Conservation (phyloP, 2,329 filamentous ascomycete species). For the Trichoderma citrinoviride region DNA sequence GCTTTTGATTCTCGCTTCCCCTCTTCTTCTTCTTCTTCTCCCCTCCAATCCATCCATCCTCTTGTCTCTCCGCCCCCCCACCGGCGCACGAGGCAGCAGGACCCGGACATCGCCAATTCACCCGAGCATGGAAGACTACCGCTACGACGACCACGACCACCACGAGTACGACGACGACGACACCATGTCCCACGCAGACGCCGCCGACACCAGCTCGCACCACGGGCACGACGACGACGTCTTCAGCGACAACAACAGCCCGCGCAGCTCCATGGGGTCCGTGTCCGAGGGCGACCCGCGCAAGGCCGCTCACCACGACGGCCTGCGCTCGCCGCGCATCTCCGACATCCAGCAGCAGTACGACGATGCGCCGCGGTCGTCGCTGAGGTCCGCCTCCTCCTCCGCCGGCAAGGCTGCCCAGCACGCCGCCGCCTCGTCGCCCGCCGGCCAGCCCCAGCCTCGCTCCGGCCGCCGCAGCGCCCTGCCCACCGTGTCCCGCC, state of each 20-base stretch:
- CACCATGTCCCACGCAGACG: constrained; percentile 21
- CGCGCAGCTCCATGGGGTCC: constrained; percentile 56
- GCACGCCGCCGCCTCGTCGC: constrained; percentile 62
- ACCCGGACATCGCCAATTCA: constrained; percentile 48
- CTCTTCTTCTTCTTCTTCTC: constrained; percentile 23
- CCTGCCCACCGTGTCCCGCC: constrained; percentile 51
- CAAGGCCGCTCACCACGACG: constrained; percentile 33
- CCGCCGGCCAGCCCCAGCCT: constrained; percentile 55
- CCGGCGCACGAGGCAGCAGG: constrained; percentile 23
- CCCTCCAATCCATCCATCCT: background rate
- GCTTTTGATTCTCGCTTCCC: background rate
- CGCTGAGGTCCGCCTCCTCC: constrained; percentile 44
- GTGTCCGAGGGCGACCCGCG: constrained; percentile 39
- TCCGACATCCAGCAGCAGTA: constrained; percentile 53
- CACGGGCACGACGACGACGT: constrained; percentile 55
- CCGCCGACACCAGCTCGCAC: constrained; percentile 49
- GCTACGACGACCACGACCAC: constrained; percentile 11
- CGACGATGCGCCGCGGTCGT: constrained; percentile 51
- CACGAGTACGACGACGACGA: background rate
- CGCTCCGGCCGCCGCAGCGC: constrained; percentile 50
- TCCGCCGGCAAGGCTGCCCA: constrained; percentile 69
- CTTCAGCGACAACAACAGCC: constrained; percentile 57
- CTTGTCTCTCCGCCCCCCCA: constrained; percentile 6
- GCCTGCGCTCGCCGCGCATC: constrained; percentile 41
- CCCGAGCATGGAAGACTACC: constrained; percentile 23